A percentile compares a stretch with the other conserved stretches of the same genome.
These are phyloP conservation scores for Hemileia vastatrix DNA, from an alignment of 1,284 basidiomycete genomes.

Conservation along the genomic window DNA sequence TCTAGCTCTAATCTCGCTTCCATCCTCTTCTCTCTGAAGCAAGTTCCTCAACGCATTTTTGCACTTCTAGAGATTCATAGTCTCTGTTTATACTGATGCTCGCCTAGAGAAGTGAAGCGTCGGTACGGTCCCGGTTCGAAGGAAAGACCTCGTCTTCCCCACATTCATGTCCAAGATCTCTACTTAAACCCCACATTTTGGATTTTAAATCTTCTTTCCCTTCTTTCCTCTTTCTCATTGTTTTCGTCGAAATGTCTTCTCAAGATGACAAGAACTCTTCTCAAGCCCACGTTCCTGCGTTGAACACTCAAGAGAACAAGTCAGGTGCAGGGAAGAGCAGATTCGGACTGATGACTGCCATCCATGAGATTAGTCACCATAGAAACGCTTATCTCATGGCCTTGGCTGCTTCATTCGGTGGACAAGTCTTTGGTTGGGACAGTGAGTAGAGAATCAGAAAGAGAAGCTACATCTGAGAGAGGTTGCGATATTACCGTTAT, in stretches of 20 bases:
- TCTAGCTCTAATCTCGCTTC: too few relatives aligned
- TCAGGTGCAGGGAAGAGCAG: not conserved
- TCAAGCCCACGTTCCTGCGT: not conserved
- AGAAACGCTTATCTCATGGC: not conserved
- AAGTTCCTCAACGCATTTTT: too few relatives aligned
- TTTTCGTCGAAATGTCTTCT: not conserved
- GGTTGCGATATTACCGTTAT: too few relatives aligned
- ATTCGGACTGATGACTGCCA: not conserved
- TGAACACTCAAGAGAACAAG: not conserved
- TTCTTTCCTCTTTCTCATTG: not conserved
- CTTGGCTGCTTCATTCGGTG: conserved; percentile 20
- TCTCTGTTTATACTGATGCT: too few relatives aligned
- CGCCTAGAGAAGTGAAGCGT: too few relatives aligned
- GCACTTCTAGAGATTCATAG: too few relatives aligned
- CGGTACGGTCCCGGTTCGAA: too few relatives aligned
- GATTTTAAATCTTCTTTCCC: not conserved
- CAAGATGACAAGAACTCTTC: not conserved
- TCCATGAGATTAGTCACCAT: not conserved
- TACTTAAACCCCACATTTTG: not conserved
- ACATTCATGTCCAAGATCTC: too few relatives aligned
- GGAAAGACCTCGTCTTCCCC: too few relatives aligned
- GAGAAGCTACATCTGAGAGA: too few relatives aligned
- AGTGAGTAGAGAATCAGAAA: too few relatives aligned
- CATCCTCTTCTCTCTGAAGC: too few relatives aligned
- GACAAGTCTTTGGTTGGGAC: conserved; percentile 29